phyloP scores from a whole-genome alignment of 2,329 filamentous ascomycete genomes.

The Fusarium annulatum region DNA sequence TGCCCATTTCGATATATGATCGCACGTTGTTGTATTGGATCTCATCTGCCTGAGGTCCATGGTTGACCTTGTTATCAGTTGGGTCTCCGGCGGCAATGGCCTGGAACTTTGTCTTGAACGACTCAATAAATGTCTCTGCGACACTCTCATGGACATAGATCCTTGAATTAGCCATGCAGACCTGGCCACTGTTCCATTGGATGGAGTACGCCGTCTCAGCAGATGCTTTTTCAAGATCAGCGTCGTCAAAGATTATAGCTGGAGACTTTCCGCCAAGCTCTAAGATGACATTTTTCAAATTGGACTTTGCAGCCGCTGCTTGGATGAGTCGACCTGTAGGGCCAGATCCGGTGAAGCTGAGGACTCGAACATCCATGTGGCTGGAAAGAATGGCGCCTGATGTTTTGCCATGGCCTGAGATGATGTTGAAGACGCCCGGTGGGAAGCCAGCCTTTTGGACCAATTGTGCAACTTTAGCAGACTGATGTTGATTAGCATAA shows the following conservation, averaged over 20 bases:
- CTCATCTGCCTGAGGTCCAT: constrained; percentile 18
- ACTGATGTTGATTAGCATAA: background rate
- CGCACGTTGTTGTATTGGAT: constrained; percentile 13
- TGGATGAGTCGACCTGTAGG: constrained; percentile 75
- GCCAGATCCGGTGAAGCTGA: constrained; percentile 81
- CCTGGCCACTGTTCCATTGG: constrained; percentile 65
- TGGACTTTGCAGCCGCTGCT: constrained; percentile 73
- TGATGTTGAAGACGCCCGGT: constrained; percentile 77
- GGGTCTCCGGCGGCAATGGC: background rate
- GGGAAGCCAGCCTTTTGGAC: constrained; percentile 79
- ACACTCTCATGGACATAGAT: constrained; percentile 66
- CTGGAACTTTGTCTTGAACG: constrained; percentile 7
- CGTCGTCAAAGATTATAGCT: constrained; percentile 70
- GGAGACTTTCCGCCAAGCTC: constrained; percentile 77
- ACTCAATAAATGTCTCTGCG: constrained; percentile 42
- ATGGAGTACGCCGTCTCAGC: constrained; percentile 61
- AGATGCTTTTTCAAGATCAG: constrained; percentile 49
- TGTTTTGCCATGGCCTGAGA: constrained; percentile 75
- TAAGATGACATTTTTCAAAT: constrained; percentile 72
- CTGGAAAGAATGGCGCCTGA: constrained; percentile 74
- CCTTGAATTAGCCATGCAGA: constrained; percentile 69
- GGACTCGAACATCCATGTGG: constrained; percentile 76
- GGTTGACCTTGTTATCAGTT: background rate
- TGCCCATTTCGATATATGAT: constrained; percentile 15
- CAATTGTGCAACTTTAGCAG: constrained; percentile 57